Percentiles rank a stretch among this genome's conserved stretches.
phyloP scores from a whole-genome alignment of 306 rosid species.

The Cucurbita argyrosperma region DNA sequence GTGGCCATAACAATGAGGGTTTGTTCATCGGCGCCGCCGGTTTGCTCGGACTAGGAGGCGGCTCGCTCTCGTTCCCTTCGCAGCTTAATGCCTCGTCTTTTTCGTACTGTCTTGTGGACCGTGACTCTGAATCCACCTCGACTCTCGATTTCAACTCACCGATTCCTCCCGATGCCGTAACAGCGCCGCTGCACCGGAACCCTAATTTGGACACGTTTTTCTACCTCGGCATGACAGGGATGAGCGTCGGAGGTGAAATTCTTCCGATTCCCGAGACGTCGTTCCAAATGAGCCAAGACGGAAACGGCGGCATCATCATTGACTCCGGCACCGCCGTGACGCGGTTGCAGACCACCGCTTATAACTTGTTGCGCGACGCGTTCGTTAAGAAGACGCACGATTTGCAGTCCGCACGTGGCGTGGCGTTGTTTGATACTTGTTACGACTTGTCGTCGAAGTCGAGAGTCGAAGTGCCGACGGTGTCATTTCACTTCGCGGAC shows the following conservation, averaged over 20 bases:
- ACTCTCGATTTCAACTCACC: conserved; percentile 57
- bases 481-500: conserved; percentile 47
- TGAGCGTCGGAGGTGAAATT: conserved; percentile 49
- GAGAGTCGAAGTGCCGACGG: conserved; percentile 65
- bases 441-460: conserved; percentile 53
- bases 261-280: conserved; percentile 31
- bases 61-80: conserved; percentile 54
- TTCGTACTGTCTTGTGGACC: conserved; percentile 76
- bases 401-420: conserved; percentile 20
- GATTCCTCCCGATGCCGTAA: conserved; percentile 38
- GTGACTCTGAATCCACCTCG: conserved; percentile 65
- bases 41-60: conserved; percentile 81
- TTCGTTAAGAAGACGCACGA: conserved; percentile 31
- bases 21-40: conserved; percentile 81
- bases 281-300: conserved; percentile 28
- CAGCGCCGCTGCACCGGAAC: conserved; percentile 49
- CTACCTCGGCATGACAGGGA: conserved; percentile 45
- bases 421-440: conserved; percentile 68
- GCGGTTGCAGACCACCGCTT: conserved; percentile 42
- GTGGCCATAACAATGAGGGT: conserved; percentile 82
- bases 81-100: conserved; percentile 62
- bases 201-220: conserved; percentile 47
- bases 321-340: conserved; percentile 97
- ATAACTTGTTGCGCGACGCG: conserved; percentile 41
- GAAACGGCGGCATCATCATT: conserved; percentile 57